Evolutionary conservation across 768 basidiomycete species (phyloP), one percentile per base, ranked within the genome.

Genomic region (Udeniomyces megalosporus): DNA sequence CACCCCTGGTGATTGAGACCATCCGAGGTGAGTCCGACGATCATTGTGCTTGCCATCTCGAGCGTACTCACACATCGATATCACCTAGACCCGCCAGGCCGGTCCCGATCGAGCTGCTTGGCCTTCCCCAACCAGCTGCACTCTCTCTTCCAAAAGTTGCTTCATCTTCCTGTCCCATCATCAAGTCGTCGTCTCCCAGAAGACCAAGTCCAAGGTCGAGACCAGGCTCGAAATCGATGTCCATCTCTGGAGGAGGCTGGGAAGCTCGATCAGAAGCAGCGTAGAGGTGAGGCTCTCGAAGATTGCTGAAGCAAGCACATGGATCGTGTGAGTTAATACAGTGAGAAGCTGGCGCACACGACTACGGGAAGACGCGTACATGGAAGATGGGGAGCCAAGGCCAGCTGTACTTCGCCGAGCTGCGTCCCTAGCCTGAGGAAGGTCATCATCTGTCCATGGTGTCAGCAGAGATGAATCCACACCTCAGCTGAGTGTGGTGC

Each of bases 151-250:
- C 58, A 22, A 20, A 51, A 8, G n/a, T n/a, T n/a, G 12, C 34
- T 7, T n/a, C 58, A 14, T 12, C 24, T 4, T 60, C 48, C 5
- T 3, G 4, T 10, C 47, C 49, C 20, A 51, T 38, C 47, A 50
- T 38, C 24, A 50, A 35, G 20, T 60, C 48, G 28, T 57, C 55
- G 26, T 46, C 51, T 53, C 31, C 55, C 17, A 57, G 38, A 1
- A 60, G 17, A 29, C 49, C 49, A 1, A 60, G 34, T 3, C 50
- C 58, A 10, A 50, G 32, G 28, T 60, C 58, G 17, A 60, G 31
- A 24, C 58, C 58, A 2, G 58, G 58, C 12, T 60, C 58, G 17
- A 60, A 60, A 11, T 50, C 50, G 55, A 44, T 28, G 31, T 17
- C 24, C 3, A 53, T 5, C 4, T 46, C 55, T 8, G 38, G 38